Percentiles rank a stretch among this genome's conserved stretches.
Evolutionary conservation across 495 filamentous ascomycete species (phyloP).

Genomic region (Hypomontagnella submonticulosa): DNA sequence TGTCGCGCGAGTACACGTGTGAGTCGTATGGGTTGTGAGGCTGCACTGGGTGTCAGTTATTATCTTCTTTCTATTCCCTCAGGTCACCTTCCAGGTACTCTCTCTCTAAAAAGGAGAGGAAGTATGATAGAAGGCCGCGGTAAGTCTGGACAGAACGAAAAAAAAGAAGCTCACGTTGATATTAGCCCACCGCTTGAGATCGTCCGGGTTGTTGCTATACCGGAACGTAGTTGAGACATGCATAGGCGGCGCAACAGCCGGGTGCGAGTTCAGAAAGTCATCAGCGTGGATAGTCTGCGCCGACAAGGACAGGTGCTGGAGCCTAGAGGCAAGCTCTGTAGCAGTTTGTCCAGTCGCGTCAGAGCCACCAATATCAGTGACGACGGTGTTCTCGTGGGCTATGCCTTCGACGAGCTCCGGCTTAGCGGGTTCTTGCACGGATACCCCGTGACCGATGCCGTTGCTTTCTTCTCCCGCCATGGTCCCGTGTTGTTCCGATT

Average conservation of each 20-base stretch:
- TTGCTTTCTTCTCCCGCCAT: constrained; percentile 37
- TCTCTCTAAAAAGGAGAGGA: background rate
- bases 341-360: constrained; percentile 17
- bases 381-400: constrained; percentile 37
- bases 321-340: constrained; percentile 31
- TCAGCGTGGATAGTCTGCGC: constrained; percentile 90
- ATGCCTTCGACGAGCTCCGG: constrained; percentile 36
- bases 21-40: constrained; percentile 53
- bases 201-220: constrained; percentile 74
- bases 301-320: constrained; percentile 61
- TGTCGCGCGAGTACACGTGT: constrained; percentile 83
- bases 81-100: background rate
- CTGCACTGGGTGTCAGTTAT: constrained; percentile 43
- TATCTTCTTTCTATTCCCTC: background rate
- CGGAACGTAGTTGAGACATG: constrained; percentile 91
- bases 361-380: background rate
- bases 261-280: constrained; percentile 74
- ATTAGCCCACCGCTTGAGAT: constrained; percentile 62
- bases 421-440: constrained; percentile 32
- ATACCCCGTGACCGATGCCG: constrained; percentile 11
- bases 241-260: constrained; percentile 84
- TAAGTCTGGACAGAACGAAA: background rate
- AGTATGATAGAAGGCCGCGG: background rate
- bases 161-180: constrained; percentile 52
- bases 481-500: constrained; percentile 5